Evolutionary conservation across 495 filamentous ascomycete species (phyloP).

Genomic region (Opeltia flavorubescens): DNA sequence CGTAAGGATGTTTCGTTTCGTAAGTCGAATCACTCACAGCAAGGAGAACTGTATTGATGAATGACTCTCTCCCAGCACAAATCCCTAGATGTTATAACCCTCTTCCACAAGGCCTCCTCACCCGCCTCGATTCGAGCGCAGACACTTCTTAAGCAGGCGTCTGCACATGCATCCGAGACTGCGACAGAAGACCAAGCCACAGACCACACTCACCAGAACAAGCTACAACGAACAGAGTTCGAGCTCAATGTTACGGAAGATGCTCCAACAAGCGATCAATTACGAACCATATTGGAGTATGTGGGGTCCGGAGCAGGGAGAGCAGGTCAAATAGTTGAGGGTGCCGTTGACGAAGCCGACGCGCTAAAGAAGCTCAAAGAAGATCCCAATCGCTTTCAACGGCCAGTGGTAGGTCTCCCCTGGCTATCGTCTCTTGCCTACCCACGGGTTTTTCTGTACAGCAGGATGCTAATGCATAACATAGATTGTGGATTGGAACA

Average conservation of each 20-base stretch:
- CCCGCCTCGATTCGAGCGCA: slow-evolving; percentile 51
- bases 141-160: slow-evolving; percentile 60
- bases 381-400: slow-evolving; percentile 43
- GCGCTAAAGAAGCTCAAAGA: slow-evolving; percentile 60
- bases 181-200: slow-evolving; percentile 55
- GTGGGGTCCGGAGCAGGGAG: slow-evolving; percentile 23
- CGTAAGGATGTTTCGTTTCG: slow-evolving; percentile 19
- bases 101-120: slow-evolving; percentile 73
- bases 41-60: not conserved
- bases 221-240: slow-evolving; percentile 49
- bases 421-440: not conserved
- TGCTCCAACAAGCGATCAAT: slow-evolving; percentile 68
- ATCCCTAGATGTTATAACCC: slow-evolving; percentile 79
- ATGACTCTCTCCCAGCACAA: slow-evolving; percentile 40
- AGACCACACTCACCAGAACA: slow-evolving; percentile 40
- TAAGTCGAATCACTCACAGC: slow-evolving; percentile 2
- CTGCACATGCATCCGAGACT: slow-evolving; percentile 40
- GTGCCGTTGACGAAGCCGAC: slow-evolving; percentile 55
- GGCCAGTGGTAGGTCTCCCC: slow-evolving; percentile 49
- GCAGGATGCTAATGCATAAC: not conserved
- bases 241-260: slow-evolving; percentile 75
- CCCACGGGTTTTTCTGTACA: not conserved
- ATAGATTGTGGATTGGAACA: slow-evolving; percentile 85
- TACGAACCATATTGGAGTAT: slow-evolving; percentile 80
- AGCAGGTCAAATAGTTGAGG: slow-evolving; percentile 45